These are phyloP conservation scores for Lactuca sativa DNA, from an alignment of 129 eudicot species.

Conservation along the genomic window DNA sequence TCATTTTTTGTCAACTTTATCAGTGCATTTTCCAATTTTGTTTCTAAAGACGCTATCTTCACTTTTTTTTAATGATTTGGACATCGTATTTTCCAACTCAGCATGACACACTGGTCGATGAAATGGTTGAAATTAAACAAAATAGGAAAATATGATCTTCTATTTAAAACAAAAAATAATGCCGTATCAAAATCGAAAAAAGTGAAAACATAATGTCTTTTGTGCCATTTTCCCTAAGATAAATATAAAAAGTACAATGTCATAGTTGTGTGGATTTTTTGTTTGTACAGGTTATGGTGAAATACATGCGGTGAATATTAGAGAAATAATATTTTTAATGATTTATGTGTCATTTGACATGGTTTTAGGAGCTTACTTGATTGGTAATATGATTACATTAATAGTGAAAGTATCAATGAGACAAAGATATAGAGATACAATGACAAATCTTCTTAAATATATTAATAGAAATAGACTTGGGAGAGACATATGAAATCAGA, in stretches of 20 bases:
- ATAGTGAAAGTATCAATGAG: conserved; percentile 96
- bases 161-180: too few species aligned
- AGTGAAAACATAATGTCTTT: too few species aligned
- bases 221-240: background rate
- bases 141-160: too few species aligned
- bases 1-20: too few species aligned
- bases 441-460: conserved; percentile 85
- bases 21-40: too few species aligned
- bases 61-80: too few species aligned
- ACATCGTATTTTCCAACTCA: too few species aligned
- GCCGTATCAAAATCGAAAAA: too few species aligned
- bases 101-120: too few species aligned
- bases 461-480: conserved; percentile 91
- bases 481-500: conserved; percentile 72
- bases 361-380: conserved; percentile 96
- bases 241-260: too few species aligned
- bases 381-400: conserved; percentile 98
- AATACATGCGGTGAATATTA: conserved; percentile 90
- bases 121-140: too few species aligned
- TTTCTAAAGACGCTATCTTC: too few species aligned
- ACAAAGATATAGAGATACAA: conserved; percentile 84
- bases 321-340: conserved; percentile 94
- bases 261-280: conserved; percentile 6
- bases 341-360: conserved; percentile 89
- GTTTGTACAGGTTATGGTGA: conserved; percentile 79